phyloP scores from a whole-genome alignment of 2,329 filamentous ascomycete species.

The Drechmeria coniospora region DNA sequence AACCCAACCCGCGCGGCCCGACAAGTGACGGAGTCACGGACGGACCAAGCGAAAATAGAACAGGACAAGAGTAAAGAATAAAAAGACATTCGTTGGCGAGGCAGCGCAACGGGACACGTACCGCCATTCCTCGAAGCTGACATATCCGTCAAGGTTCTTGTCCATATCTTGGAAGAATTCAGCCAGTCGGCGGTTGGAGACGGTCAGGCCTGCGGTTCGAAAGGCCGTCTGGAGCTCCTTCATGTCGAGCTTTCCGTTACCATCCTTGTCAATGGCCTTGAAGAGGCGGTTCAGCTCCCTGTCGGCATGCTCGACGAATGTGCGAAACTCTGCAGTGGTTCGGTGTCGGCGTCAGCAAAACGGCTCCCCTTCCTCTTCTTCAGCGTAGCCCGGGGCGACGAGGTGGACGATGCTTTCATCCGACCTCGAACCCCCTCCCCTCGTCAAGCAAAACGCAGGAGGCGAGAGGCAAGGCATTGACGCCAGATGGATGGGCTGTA shows the following conservation, averaged over 20 bases:
- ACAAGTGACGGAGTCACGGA: too few relatives aligned
- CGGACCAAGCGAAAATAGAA: background rate
- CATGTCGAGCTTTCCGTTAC: constrained; percentile 75
- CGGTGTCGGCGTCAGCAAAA: constrained; percentile 1
- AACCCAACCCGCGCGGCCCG: too few relatives aligned
- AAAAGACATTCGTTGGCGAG: too few relatives aligned
- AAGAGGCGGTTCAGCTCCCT: constrained; percentile 71
- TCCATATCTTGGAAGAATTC: constrained; percentile 87
- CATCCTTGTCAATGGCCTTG: constrained; percentile 69
- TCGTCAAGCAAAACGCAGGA: too few relatives aligned
- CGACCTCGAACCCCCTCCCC: too few relatives aligned
- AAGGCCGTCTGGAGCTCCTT: constrained; percentile 72
- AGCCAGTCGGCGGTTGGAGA: constrained; percentile 62
- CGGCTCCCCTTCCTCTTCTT: too few relatives aligned
- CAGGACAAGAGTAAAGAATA: background rate
- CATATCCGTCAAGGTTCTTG: constrained; percentile 70
- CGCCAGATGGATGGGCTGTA: too few relatives aligned
- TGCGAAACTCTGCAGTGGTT: constrained; percentile 56
- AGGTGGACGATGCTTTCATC: background rate
- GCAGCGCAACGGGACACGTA: constrained; percentile 34
- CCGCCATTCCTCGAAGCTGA: constrained; percentile 95
- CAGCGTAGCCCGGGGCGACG: background rate
- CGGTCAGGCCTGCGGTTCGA: constrained; percentile 57
- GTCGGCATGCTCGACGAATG: constrained; percentile 79
- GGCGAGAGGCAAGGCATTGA: too few relatives aligned